Conservation (phyloP, 768 basidiomycete species). For the Trametes elegans region DNA sequence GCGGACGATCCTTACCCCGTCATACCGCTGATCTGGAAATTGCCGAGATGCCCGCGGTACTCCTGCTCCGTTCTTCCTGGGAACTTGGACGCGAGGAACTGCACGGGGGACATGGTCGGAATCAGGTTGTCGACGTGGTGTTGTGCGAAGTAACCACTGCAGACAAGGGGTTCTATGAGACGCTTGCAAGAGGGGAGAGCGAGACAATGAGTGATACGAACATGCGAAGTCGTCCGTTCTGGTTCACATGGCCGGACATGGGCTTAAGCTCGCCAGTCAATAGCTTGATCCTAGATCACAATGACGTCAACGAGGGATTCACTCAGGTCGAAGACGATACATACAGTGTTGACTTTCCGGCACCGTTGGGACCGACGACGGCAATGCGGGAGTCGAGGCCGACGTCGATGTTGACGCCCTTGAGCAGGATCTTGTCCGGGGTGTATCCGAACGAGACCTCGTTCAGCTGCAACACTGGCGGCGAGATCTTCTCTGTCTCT, state of each 20-base stretch:
- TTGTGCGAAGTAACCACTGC: slow-evolving; percentile 88
- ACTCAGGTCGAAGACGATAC: slow-evolving; percentile 24
- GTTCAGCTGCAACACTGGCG: slow-evolving; percentile 89
- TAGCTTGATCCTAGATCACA: slow-evolving; percentile 75
- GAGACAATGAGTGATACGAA: slow-evolving; percentile 34
- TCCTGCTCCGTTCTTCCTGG: slow-evolving; percentile 96
- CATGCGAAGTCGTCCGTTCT: slow-evolving; percentile 91
- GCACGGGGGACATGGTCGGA: slow-evolving; percentile 85
- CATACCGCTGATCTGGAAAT: slow-evolving; percentile 96
- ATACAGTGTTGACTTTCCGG: slow-evolving; percentile 94
- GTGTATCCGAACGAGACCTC: slow-evolving; percentile 90
- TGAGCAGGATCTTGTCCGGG: slow-evolving; percentile 71
- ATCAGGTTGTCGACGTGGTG: slow-evolving; percentile 93
- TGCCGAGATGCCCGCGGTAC: slow-evolving; percentile 91
- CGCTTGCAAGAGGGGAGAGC: slow-evolving; percentile 5
- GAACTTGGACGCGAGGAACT: slow-evolving; percentile 88
- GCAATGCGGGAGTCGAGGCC: slow-evolving; percentile 94
- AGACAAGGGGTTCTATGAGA: no score
- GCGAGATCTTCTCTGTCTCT: slow-evolving; percentile 96
- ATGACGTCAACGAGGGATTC: slow-evolving; percentile 1
- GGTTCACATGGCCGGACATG: slow-evolving; percentile 72
- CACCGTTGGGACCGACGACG: slow-evolving; percentile 92
- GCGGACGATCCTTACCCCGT: slow-evolving; percentile 57
- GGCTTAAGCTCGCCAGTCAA: slow-evolving; percentile 83
- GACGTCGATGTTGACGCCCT: slow-evolving; percentile 83